Evolutionary conservation across 345 rosid species (phyloP).

Genomic region (Conringia planisiliqua): DNA sequence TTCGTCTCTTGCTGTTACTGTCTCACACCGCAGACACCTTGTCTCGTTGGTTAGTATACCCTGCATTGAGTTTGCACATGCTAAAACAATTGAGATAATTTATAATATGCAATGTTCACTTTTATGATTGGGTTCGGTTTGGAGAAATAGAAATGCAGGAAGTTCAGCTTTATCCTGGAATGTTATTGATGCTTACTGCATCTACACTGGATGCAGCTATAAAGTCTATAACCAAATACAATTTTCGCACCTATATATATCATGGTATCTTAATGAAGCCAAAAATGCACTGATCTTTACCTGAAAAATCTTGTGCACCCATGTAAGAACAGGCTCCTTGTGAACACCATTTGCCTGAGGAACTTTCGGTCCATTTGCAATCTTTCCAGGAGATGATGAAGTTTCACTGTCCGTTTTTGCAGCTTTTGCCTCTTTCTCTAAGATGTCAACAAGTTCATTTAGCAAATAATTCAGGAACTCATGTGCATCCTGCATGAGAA

Average conservation of each 20-base stretch:
- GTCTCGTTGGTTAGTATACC: constrained; percentile 95
- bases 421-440: constrained; percentile 58
- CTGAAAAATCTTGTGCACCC: constrained; percentile 98
- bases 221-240: background rate
- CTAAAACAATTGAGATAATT: background rate
- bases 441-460: constrained; percentile 87
- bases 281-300: constrained; percentile 27
- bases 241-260: background rate
- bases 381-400: constrained; percentile 58
- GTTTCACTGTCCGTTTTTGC: constrained; percentile 60
- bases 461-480: constrained; percentile 91
- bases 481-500: constrained; percentile 76
- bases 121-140: background rate
- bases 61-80: constrained; percentile 31
- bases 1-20: constrained; percentile 92
- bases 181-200: background rate
- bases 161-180: background rate
- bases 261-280: background rate
- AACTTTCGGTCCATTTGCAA: constrained; percentile 55
- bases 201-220: background rate
- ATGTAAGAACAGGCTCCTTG: constrained; percentile 81
- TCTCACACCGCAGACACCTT: constrained; percentile 88
- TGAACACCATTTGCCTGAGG: constrained; percentile 55
- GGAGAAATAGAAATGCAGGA: background rate
- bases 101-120: background rate